Conservation (phyloP, 2,329 filamentous ascomycete species). For the Remersonia thermophila region DNA sequence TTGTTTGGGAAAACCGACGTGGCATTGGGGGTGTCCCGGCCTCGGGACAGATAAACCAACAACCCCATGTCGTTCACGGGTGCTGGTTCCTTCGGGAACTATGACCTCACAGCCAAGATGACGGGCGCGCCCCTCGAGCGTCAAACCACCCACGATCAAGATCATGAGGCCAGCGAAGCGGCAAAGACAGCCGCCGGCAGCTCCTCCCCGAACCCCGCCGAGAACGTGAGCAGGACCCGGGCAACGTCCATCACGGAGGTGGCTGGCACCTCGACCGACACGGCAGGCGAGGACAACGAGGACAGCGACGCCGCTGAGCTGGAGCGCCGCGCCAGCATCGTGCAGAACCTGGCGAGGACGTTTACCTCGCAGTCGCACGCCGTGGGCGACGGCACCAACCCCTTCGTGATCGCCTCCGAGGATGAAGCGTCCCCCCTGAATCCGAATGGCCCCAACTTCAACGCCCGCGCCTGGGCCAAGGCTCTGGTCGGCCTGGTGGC, state of each 20-base stretch:
- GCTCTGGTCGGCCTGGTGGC: conserved; percentile 41
- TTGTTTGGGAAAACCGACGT: too few relatives aligned
- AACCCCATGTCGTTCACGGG: conserved; percentile 33
- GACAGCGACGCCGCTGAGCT: conserved; percentile 32
- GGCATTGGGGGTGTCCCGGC: too few relatives aligned
- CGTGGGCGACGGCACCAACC: conserved; percentile 28
- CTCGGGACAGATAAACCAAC: too few relatives aligned
- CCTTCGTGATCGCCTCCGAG: conserved; percentile 29
- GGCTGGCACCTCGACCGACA: conserved; percentile 19
- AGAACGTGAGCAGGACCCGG: conserved; percentile 22
- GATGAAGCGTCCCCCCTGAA: conserved; percentile 35
- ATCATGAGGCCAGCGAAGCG: conserved; percentile 18
- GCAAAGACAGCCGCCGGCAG: conserved; percentile 8
- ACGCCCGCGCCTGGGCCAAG: conserved; percentile 46
- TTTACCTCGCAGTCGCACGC: conserved; percentile 38
- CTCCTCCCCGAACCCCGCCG: conserved; percentile 17
- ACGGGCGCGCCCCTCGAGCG: conserved; percentile 26
- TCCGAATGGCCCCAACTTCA: conserved; percentile 37
- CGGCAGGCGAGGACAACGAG: conserved; percentile 24
- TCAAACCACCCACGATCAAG: conserved; percentile 19
- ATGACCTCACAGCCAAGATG: conserved; percentile 35
- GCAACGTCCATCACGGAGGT: conserved; percentile 26
- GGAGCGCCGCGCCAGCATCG: conserved; percentile 37
- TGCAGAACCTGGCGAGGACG: conserved; percentile 43
- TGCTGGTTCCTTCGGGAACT: conserved; percentile 31